A percentile compares a stretch with the other conserved stretches of the same genome.
phyloP scores from a whole-genome alignment of 208 protist species.

The Leishmania lainsoni region DNA sequence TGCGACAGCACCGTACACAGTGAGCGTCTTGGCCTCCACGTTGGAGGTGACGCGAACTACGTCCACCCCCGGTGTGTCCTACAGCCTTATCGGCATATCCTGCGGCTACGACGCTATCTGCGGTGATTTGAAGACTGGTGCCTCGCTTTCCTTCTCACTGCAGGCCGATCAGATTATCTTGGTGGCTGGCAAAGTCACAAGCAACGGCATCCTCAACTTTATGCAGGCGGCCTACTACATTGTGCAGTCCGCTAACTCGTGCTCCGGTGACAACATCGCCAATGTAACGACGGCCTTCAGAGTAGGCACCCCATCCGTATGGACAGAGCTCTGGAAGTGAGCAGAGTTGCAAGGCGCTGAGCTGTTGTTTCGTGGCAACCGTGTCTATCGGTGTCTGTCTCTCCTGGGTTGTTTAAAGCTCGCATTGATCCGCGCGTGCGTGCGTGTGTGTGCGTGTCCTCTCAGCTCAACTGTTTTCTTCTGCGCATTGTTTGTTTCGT shows the following conservation, averaged over 20 bases:
- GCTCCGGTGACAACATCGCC: conserved; percentile 8
- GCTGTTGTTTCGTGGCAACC: background rate
- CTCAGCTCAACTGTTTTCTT: background rate
- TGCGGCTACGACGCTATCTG: conserved; percentile 20
- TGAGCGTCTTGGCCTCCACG: conserved; percentile 6
- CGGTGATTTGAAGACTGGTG: conserved; percentile 7
- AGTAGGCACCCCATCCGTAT: conserved; percentile 3
- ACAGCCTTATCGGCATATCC: conserved; percentile 17
- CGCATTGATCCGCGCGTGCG: background rate
- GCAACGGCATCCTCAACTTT: conserved; percentile 23
- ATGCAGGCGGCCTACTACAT: conserved; percentile 26
- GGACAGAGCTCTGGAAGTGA: conserved; percentile 8
- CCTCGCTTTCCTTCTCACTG: conserved; percentile 8
- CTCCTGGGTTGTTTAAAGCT: background rate
- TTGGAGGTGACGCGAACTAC: conserved; percentile 10
- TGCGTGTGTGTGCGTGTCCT: conserved; percentile 17
- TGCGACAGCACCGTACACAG: conserved; percentile 11
- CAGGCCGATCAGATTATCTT: conserved; percentile 14
- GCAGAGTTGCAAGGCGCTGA: background rate
- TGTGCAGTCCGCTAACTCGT: conserved; percentile 6
- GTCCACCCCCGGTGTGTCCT: conserved; percentile 14
- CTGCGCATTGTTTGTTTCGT: no score
- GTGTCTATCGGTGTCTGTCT: background rate
- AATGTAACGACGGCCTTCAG: conserved; percentile 19
- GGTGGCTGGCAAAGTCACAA: conserved; percentile 16